Conservation (phyloP, 352 stramenopile species). For the Phytophthora ramorum region DNA sequence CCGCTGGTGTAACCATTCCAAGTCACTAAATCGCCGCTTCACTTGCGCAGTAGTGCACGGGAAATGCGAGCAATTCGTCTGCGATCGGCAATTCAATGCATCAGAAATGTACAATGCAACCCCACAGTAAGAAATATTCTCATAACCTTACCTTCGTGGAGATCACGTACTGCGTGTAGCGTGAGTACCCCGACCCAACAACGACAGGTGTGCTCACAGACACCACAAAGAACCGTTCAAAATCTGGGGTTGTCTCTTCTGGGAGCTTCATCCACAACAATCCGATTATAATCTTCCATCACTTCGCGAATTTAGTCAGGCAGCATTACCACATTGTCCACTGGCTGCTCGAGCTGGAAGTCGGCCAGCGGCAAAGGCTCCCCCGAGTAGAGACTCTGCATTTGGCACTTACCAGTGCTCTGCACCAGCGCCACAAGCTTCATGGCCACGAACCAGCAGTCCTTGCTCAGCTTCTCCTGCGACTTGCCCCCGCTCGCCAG, state of each 20-base stretch:
- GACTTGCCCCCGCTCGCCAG: conserved; percentile 90
- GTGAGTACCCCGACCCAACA: conserved; percentile 80
- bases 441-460: conserved; percentile 92
- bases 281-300: not conserved
- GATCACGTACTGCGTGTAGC: conserved; percentile 91
- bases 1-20: conserved; percentile 90
- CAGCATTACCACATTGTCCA: conserved; percentile 74
- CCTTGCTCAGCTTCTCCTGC: conserved; percentile 86
- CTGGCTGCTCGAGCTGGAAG: conserved; percentile 80
- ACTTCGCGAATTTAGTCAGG: not conserved
- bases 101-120: not conserved
- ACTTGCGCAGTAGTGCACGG: conserved; percentile 78
- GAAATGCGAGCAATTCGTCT: conserved; percentile 79
- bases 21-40: conserved; percentile 89
- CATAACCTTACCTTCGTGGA: conserved; percentile 70
- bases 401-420: conserved; percentile 82
- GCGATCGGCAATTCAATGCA: not conserved
- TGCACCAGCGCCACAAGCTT: conserved; percentile 91
- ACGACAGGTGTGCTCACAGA: conserved; percentile 82
- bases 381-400: conserved; percentile 82
- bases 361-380: conserved; percentile 75
- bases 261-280: conserved; percentile 47
- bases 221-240: conserved; percentile 73
- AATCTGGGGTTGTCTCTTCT: conserved; percentile 48
- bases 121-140: not conserved